These are phyloP conservation scores for Plantago elongata DNA, from an alignment of 257 asterid genomes.

Conservation along the genomic window DNA sequence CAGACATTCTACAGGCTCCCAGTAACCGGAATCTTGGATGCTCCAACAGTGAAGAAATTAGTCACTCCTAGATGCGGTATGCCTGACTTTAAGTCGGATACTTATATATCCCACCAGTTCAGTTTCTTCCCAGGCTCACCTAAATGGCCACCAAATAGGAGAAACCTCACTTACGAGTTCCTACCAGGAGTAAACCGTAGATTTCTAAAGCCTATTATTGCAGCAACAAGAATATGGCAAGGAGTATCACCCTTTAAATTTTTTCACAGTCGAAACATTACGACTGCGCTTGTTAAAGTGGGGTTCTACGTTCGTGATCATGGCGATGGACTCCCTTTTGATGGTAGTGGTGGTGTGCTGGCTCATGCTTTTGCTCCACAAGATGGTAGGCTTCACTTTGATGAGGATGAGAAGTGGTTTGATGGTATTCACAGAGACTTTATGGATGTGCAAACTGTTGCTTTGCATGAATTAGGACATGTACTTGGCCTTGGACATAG, in stretches of 20 bases:
- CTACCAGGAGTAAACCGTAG: neutral
- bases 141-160: conserved; percentile 17
- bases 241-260: conserved; percentile 8
- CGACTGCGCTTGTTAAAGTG: conserved; percentile 16
- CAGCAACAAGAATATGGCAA: conserved; percentile 9
- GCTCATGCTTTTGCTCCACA: conserved; percentile 28
- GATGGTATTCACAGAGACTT: conserved; percentile 16
- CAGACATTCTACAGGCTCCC: neutral
- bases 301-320: conserved; percentile 19
- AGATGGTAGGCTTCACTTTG: conserved; percentile 28
- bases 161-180: conserved; percentile 6
- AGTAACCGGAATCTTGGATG: neutral
- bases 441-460: conserved; percentile 18
- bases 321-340: conserved; percentile 20
- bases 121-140: neutral
- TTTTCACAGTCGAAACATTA: neutral
- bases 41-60: neutral
- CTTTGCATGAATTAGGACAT: conserved; percentile 15
- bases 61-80: neutral
- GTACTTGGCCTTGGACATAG: neutral
- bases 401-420: conserved; percentile 29
- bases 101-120: neutral
- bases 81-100: neutral
- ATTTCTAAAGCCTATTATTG: neutral
- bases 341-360: conserved; percentile 21